Evolutionary conservation across 1,284 basidiomycete species (phyloP).

Genomic region (Meripilus lineatus): DNA sequence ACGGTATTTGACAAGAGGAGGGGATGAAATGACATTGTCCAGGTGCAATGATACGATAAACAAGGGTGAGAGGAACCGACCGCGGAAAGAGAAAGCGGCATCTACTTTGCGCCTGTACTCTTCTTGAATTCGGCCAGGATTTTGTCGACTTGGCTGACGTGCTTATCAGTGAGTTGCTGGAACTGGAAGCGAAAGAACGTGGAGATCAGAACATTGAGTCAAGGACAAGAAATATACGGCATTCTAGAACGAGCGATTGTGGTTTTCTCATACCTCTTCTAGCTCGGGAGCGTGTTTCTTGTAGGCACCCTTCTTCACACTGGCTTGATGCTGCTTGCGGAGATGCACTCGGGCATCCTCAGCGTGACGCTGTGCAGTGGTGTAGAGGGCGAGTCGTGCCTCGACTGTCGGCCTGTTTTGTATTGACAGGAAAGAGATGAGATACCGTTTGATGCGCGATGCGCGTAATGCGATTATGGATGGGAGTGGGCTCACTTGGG

Average conservation of each 20-base stretch:
- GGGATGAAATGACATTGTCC: too few relatives aligned
- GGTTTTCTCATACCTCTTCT: conserved; percentile 62
- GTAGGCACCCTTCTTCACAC: conserved; percentile 64
- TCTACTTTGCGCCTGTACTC: conserved; percentile 29
- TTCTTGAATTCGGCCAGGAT: conserved; percentile 62
- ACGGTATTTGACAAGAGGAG: too few relatives aligned
- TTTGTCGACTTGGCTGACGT: conserved; percentile 60
- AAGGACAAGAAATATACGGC: not conserved
- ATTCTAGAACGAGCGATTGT: conserved; percentile 6
- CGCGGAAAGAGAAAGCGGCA: not conserved
- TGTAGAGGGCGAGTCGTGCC: conserved; percentile 50
- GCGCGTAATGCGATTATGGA: too few relatives aligned
- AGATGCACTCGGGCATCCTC: conserved; percentile 74
- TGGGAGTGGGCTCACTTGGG: conserved; percentile 50
- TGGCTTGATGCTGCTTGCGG: conserved; percentile 59
- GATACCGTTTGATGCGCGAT: not conserved
- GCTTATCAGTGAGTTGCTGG: conserved; percentile 61
- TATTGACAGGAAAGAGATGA: conserved; percentile 7
- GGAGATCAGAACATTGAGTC: not conserved
- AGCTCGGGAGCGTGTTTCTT: conserved; percentile 61
- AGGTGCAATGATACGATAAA: too few relatives aligned
- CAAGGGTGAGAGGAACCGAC: not conserved
- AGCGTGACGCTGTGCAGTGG: conserved; percentile 52
- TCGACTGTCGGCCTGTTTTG: conserved; percentile 73
- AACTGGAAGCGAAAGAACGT: conserved; percentile 42